These are phyloP conservation scores for Ascochyta fabae DNA, from an alignment of 2,329 filamentous ascomycete species.

Conservation along the genomic window DNA sequence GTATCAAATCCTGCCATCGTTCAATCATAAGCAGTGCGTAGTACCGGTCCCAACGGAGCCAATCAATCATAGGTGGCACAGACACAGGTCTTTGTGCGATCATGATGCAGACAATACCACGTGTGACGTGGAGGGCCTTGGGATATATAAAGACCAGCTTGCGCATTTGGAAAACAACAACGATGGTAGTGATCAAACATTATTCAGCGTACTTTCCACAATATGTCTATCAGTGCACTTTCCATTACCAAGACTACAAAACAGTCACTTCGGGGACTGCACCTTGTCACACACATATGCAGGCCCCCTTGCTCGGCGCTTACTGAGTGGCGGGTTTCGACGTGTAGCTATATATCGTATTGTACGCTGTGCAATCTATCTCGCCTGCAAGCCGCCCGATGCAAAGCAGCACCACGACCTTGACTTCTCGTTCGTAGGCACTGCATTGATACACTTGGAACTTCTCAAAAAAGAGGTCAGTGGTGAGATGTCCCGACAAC, in stretches of 20 bases:
- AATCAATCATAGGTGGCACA: neutral
- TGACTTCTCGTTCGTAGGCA: neutral
- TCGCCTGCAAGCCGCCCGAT: constrained; percentile 3
- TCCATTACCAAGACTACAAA: neutral
- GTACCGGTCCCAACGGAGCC: neutral
- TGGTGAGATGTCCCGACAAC: constrained; percentile 10
- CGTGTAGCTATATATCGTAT: neutral
- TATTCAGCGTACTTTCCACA: neutral
- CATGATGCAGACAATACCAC: neutral
- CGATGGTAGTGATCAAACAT: neutral
- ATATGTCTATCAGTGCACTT: neutral
- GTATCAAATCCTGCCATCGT: neutral
- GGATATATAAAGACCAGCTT: no score
- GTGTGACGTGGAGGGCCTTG: neutral
- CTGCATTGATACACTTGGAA: neutral
- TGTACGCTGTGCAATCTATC: constrained; percentile 1
- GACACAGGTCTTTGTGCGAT: neutral
- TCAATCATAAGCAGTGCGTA: neutral
- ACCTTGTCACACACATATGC: neutral
- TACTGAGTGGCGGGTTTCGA: neutral
- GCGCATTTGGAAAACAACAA: neutral
- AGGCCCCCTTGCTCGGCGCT: constrained; percentile 1
- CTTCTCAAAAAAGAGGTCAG: neutral
- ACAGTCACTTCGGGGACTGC: neutral
- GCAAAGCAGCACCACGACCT: neutral